phyloP scores from a whole-genome alignment of 1,284 basidiomycete species.

The Trichosporon sp. region DNA sequence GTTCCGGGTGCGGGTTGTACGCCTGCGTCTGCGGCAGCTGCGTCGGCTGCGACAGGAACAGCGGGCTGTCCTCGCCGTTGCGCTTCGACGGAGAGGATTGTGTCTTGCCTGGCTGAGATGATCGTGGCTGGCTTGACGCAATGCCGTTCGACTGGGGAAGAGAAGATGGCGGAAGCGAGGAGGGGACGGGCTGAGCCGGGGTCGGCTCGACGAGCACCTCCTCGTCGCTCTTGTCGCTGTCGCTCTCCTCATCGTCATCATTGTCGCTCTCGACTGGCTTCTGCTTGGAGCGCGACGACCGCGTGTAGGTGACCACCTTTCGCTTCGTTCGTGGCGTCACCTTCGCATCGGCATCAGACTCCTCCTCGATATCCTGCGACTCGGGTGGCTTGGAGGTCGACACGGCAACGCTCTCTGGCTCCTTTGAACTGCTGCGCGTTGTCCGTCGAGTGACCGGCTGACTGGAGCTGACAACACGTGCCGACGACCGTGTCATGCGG shows the following conservation, averaged over 20 bases:
- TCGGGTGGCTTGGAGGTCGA: background rate
- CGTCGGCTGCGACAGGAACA: slow-evolving; percentile 30
- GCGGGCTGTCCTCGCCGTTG: slow-evolving; percentile 9
- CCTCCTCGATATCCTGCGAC: slow-evolving; percentile 4
- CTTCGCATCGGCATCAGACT: slow-evolving; percentile 8
- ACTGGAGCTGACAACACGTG: slow-evolving; percentile 3
- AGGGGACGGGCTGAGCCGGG: background rate
- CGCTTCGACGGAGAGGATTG: slow-evolving; percentile 18
- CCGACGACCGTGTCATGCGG: slow-evolving; percentile 1
- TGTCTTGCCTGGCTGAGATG: slow-evolving; percentile 5
- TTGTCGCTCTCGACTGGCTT: background rate
- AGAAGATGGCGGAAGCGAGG: slow-evolving; percentile 4
- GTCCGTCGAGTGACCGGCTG: slow-evolving; percentile 7
- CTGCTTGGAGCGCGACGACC: background rate
- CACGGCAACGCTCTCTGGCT: background rate
- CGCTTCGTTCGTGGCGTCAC: background rate
- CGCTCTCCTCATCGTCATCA: background rate
- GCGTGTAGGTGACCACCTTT: background rate
- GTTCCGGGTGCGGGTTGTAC: slow-evolving; percentile 20
- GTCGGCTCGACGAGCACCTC: background rate
- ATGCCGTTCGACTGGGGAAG: background rate
- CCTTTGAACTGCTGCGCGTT: slow-evolving; percentile 5
- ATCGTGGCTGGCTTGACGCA: background rate
- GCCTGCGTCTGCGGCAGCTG: slow-evolving; percentile 28
- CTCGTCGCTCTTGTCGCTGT: background rate